Base-by-base conservation (phyloP, 2,329 filamentous ascomycete species). In the Periconia macrospinosa region DNA sequence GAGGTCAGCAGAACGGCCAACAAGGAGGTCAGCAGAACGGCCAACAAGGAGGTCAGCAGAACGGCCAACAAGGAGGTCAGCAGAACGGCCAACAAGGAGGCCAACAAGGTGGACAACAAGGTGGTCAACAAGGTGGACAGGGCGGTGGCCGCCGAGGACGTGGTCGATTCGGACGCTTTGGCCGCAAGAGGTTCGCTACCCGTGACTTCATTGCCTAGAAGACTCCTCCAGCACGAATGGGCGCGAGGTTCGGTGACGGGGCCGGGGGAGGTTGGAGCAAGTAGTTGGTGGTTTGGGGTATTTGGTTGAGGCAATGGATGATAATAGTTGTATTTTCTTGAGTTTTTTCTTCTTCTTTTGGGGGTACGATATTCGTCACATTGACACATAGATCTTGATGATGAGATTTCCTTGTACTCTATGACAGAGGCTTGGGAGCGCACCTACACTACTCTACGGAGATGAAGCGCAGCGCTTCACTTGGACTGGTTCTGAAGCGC, bases 171-270 rank as follows among this genome's bases (percentile, higher is more conserved):
- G 65, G 64, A 9, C 47, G 52, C 18, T 41, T 35, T 14, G 61
- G 60, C 46, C 63, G 63, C 30, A 55, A 52, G 52, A 70, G 62
- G 54, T 73, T 74, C 57, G 59, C 64, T 27, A 61, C 59, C 17
- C 71, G 71, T 30, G 63, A 68, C 47, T 74, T 68, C 42, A 37
- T 72, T 47, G 71, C 70, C 10, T 74, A 67, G 54, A 30, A 19
- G 14, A 8, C 40, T 46, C 20, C 17, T 18, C 35, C n/a, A 46
- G 23, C 23, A 3, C 3, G 23, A 27, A 27, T 8, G 23, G 23
- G 8, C 3, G 3, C 5, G 23, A 27, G 8, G 23, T 8, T 8
- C 8, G n/a, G 33, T 30, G 45, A 46, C 27, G 37, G 41, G 52
- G 33, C 45, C 17, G 41, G 46, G 41, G 18, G 19, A 47, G 2